Evolutionary conservation across 2,329 filamentous ascomycete genomes (phyloP).

Genomic region (Ramularia endophylla): DNA sequence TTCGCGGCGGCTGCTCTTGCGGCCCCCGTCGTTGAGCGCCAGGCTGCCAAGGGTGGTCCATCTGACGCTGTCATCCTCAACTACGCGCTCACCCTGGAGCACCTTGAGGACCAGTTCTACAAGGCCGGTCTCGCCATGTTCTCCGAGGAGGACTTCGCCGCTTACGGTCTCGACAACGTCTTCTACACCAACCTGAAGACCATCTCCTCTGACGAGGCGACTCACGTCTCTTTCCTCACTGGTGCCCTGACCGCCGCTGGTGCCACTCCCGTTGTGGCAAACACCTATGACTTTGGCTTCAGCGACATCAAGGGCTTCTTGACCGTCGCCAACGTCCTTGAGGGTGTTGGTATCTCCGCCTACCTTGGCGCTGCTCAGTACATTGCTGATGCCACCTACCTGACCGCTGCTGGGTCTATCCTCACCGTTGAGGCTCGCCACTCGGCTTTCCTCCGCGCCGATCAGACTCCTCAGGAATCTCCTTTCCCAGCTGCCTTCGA

Average conservation of each 20-base stretch:
- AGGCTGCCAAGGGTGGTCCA: slow-evolving; percentile 5
- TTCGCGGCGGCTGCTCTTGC: slow-evolving; percentile 17
- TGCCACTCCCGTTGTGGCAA: slow-evolving; percentile 47
- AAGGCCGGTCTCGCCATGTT: slow-evolving; percentile 54
- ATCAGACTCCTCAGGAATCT: slow-evolving; percentile 27
- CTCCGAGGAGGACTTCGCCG: slow-evolving; percentile 46
- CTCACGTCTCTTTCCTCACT: slow-evolving; percentile 54
- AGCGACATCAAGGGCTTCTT: slow-evolving; percentile 42
- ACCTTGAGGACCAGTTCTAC: slow-evolving; percentile 58
- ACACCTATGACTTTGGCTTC: slow-evolving; percentile 50
- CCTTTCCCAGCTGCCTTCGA: slow-evolving; percentile 58
- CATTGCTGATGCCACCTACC: slow-evolving; percentile 52
- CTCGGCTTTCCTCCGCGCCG: slow-evolving; percentile 49
- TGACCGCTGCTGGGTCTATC: slow-evolving; percentile 57
- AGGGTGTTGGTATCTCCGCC: slow-evolving; percentile 52
- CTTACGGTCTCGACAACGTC: slow-evolving; percentile 43
- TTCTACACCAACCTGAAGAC: slow-evolving; percentile 55
- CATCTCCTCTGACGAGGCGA: slow-evolving; percentile 52
- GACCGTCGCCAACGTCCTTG: slow-evolving; percentile 48
- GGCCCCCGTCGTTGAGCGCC: slow-evolving; percentile 15
- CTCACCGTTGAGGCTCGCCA: slow-evolving; percentile 61
- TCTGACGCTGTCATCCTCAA: slow-evolving; percentile 31
- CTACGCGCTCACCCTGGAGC: slow-evolving; percentile 42
- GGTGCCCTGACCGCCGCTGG: slow-evolving; percentile 40
- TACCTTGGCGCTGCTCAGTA: slow-evolving; percentile 58